Base-by-base conservation (phyloP, 2,329 filamentous ascomycete genomes). In the Neonectria punicea region DNA sequence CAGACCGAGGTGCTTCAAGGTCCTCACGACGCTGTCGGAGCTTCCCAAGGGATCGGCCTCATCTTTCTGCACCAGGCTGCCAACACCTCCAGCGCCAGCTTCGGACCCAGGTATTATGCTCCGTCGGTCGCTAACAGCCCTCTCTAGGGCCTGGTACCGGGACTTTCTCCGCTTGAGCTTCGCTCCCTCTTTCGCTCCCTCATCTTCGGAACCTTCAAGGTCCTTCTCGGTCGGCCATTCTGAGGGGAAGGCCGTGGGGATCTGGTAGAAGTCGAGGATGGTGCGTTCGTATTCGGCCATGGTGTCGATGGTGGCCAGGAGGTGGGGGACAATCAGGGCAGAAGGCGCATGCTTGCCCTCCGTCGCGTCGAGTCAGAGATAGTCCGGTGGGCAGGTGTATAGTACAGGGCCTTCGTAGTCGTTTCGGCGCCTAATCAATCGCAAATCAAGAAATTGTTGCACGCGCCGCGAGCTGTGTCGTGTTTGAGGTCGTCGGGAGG, bases 11-110 rank as follows among this genome's bases (percentile, higher is more conserved):
- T 91, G 87, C 75, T 91, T 90, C 73, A 99, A 81, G 41, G 93
- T 89, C 72, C 90, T 87, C 58, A 98, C 90, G 8, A 99, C 94
- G 76, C 93, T 98, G 61, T 95, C 92, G 1, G 91, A 90, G 57
- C 89, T 90, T n/a, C 96, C 96, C 58, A 99, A 80, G 5, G 96
- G 94, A 80, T 99, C 96, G 2, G 93, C 88, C 79, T 99, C 97
- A 77, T 99, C 96, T 76, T 92, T 92, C 76, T 96, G 93, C 32
- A 97, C 92, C 66, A 95, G 81, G 72, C 90, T 96, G 69, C 92
- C 91, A 50, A 91, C 84, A 32, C 90, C 91, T 74, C 89, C 87
- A 67, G 80, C 82, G 54, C 86, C 87, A 75, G 87, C 89, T 76
- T 93, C 89, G 5, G 90, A 88, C 1, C 91, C 91, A 0, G 89